Percentiles rank a stretch among this genome's conserved stretches.
These are phyloP conservation scores for Zalaria sp. DNA, from an alignment of 2,329 filamentous ascomycete species.

Conservation along the genomic window DNA sequence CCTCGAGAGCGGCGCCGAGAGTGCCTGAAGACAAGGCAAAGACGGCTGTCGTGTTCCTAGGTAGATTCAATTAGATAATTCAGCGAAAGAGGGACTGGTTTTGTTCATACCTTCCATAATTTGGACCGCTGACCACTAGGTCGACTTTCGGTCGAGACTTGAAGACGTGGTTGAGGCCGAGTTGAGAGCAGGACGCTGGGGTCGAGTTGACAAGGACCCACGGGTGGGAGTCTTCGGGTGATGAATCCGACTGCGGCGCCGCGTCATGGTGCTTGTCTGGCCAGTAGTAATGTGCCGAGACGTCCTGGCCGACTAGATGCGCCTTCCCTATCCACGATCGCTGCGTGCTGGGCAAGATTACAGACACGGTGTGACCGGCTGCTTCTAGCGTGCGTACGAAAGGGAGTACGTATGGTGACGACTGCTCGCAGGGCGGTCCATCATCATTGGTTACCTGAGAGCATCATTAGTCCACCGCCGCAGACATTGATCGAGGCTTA, in stretches of 20 bases:
- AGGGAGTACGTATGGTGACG: constrained; percentile 35
- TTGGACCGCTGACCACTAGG: constrained; percentile 34
- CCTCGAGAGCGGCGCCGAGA: neutral
- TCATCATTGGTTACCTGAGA: constrained; percentile 36
- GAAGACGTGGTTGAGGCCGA: constrained; percentile 34
- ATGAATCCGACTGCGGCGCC: neutral
- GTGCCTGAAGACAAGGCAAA: neutral
- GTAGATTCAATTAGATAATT: constrained; percentile 19
- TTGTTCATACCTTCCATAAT: constrained; percentile 11
- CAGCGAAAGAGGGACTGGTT: no score
- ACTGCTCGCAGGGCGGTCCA: constrained; percentile 34
- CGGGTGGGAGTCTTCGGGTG: constrained; percentile 22
- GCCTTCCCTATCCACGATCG: constrained; percentile 98
- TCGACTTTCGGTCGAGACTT: constrained; percentile 28
- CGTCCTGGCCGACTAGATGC: constrained; percentile 71
- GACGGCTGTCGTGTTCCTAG: constrained; percentile 26
- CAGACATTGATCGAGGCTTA: neutral
- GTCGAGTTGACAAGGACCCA: constrained; percentile 38
- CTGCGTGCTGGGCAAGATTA: constrained; percentile 81
- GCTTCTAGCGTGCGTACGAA: constrained; percentile 32
- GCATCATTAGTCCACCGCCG: neutral
- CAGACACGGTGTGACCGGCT: constrained; percentile 75
- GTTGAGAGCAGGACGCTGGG: constrained; percentile 34
- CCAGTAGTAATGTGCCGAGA: constrained; percentile 41
- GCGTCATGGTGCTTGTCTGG: constrained; percentile 20